Evolutionary conservation across 331 rosid genomes (phyloP).

Genomic region (Pyrus hybrid): DNA sequence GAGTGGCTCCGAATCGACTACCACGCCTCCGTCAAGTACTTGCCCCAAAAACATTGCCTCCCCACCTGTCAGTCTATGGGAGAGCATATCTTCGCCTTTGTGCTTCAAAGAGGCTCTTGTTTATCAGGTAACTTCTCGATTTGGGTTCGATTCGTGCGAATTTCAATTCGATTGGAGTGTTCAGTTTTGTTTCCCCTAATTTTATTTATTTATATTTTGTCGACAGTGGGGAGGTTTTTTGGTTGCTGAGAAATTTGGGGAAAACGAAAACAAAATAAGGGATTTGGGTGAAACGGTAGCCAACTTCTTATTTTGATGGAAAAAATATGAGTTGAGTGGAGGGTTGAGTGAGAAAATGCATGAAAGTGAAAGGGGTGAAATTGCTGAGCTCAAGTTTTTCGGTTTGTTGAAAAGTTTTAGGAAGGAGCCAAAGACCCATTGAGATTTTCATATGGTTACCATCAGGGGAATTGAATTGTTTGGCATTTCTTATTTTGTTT

Average conservation of each 20-base stretch:
- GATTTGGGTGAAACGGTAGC: neutral
- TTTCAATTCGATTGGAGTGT: neutral
- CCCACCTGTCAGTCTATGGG: conserved; percentile 90
- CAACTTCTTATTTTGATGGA: neutral
- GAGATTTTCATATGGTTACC: neutral
- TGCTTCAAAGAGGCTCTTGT: conserved; percentile 50
- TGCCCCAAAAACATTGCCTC: conserved; percentile 56
- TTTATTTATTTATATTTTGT: neutral
- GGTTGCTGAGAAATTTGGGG: neutral
- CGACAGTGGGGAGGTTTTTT: neutral
- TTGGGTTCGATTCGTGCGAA: neutral
- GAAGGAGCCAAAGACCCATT: neutral
- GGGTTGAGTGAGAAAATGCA: neutral
- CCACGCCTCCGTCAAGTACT: conserved; percentile 41
- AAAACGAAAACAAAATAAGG: neutral
- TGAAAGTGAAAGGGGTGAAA: neutral
- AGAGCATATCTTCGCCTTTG: conserved; percentile 71
- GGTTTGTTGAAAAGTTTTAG: neutral
- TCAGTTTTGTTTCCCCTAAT: neutral
- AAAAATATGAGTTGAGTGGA: neutral
- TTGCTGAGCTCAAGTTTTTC: neutral
- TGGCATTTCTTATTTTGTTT: neutral
- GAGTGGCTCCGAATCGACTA: conserved; percentile 74
- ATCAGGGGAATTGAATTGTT: neutral
- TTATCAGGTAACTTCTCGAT: conserved; percentile 47